Conservation (phyloP, 768 basidiomycete genomes). For the Mycena rebaudengoi region DNA sequence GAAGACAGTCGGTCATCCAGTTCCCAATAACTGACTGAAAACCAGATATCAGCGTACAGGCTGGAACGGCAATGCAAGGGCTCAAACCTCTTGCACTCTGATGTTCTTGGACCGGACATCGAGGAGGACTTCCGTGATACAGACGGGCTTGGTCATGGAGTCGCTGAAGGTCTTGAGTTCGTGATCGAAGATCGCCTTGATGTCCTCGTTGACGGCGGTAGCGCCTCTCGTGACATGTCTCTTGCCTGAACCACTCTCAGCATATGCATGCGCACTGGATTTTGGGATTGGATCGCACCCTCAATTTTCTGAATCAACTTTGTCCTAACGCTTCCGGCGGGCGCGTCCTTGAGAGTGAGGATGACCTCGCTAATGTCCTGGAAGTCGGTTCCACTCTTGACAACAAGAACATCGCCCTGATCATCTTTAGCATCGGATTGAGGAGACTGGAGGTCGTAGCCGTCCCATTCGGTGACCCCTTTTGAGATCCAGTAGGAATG, state of each 20-base stretch:
- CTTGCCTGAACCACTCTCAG: conserved; percentile 47
- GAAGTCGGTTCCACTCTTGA: conserved; percentile 78
- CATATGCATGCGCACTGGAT: background rate
- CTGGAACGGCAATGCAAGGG: background rate
- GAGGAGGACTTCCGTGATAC: conserved; percentile 60
- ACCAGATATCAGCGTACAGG: conserved; percentile 1
- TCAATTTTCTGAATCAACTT: conserved; percentile 55
- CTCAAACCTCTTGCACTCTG: conserved; percentile 57
- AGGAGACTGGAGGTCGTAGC: conserved; percentile 50
- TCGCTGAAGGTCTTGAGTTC: conserved; percentile 58
- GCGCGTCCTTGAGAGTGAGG: conserved; percentile 56
- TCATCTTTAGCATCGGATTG: conserved; percentile 59
- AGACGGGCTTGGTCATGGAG: conserved; percentile 60
- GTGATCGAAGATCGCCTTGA: conserved; percentile 54
- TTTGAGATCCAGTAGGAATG: conserved; percentile 63
- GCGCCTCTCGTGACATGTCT: conserved; percentile 56
- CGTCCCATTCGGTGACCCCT: conserved; percentile 58
- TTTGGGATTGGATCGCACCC: conserved; percentile 40
- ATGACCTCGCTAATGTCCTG: conserved; percentile 65
- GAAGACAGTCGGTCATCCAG: conserved; percentile 70
- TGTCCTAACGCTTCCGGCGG: conserved; percentile 54
- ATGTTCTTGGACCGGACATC: conserved; percentile 62
- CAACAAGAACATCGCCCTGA: conserved; percentile 55
- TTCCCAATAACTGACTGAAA: conserved; percentile 57
- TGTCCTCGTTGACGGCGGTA: conserved; percentile 47